phyloP scores from a whole-genome alignment of 2,329 filamentous ascomycete species.

The Berkeleyomyces rouxiae region DNA sequence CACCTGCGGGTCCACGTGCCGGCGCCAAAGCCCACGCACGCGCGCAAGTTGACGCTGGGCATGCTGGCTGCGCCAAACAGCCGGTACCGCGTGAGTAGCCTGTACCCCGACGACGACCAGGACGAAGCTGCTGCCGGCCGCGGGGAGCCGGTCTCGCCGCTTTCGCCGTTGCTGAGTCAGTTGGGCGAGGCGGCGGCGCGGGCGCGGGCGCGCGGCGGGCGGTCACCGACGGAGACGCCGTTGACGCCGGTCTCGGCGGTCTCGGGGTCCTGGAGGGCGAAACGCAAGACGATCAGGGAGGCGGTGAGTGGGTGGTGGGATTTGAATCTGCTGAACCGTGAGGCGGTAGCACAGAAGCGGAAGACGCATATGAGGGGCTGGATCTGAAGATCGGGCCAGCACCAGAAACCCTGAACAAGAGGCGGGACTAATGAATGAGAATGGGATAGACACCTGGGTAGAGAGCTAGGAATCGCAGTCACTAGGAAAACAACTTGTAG shows the following conservation, averaged over 20 bases:
- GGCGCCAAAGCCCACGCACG: background rate
- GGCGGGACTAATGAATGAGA: background rate
- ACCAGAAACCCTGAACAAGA: background rate
- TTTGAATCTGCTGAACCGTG: slow-evolving; percentile 28
- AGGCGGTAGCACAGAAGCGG: slow-evolving; percentile 4
- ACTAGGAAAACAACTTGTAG: background rate
- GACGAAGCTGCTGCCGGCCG: background rate
- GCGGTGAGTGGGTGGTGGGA: slow-evolving; percentile 40
- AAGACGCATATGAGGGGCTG: slow-evolving; percentile 13
- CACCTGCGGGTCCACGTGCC: slow-evolving; percentile 4
- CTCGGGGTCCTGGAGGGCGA: slow-evolving; percentile 17
- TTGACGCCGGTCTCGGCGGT: slow-evolving; percentile 14
- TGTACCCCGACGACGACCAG: slow-evolving; percentile 2
- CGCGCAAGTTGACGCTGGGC: slow-evolving; percentile 8
- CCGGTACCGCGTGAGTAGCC: slow-evolving; percentile 5
- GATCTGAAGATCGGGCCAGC: slow-evolving; percentile 1
- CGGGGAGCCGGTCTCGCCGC: slow-evolving; percentile 16
- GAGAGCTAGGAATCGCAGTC: background rate
- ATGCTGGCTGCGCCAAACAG: slow-evolving; percentile 9
- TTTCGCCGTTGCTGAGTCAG: slow-evolving; percentile 17
- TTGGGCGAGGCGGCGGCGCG: slow-evolving; percentile 9
- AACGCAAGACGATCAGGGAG: slow-evolving; percentile 31
- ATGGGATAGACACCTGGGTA: background rate
- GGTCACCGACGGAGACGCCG: slow-evolving; percentile 10
- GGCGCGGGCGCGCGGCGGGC: background rate